Conservation (phyloP, 768 basidiomycete genomes). For the Pisolithus tinctorius region DNA sequence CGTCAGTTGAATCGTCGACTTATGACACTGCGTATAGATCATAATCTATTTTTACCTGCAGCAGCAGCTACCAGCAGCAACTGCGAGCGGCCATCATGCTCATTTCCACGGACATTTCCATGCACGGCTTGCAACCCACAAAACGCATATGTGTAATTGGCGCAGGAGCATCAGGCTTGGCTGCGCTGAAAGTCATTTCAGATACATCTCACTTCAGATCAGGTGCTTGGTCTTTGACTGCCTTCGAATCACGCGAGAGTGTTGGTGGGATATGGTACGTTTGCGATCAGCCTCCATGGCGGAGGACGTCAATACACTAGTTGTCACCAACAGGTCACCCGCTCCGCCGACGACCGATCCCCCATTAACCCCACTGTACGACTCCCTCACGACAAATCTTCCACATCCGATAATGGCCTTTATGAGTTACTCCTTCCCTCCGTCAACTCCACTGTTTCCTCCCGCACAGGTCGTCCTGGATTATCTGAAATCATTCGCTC, state of each 20-base stretch:
- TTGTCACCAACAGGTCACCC: constrained; percentile 41
- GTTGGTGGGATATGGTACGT: constrained; percentile 77
- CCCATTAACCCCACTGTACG: constrained; percentile 67
- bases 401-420: constrained; percentile 77
- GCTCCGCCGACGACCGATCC: constrained; percentile 43
- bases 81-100: too few species aligned
- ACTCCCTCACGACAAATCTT: constrained; percentile 76
- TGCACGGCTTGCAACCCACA: constrained; percentile 2
- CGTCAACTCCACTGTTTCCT: constrained; percentile 67
- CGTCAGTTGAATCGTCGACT: too few species aligned
- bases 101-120: neutral
- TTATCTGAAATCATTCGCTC: constrained; percentile 67
- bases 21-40: too few species aligned
- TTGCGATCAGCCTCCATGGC: neutral
- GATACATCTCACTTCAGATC: constrained; percentile 51
- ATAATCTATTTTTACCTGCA: too few species aligned
- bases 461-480: constrained; percentile 48
- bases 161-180: constrained; percentile 70
- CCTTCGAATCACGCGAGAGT: constrained; percentile 57
- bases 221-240: constrained; percentile 56
- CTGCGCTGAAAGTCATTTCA: constrained; percentile 56
- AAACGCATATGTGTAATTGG: constrained; percentile 65
- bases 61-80: too few species aligned
- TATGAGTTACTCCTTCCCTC: constrained; percentile 57
- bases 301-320: neutral